Conservation (phyloP, 2,329 filamentous ascomycete species). For the Penicillium sp. region DNA sequence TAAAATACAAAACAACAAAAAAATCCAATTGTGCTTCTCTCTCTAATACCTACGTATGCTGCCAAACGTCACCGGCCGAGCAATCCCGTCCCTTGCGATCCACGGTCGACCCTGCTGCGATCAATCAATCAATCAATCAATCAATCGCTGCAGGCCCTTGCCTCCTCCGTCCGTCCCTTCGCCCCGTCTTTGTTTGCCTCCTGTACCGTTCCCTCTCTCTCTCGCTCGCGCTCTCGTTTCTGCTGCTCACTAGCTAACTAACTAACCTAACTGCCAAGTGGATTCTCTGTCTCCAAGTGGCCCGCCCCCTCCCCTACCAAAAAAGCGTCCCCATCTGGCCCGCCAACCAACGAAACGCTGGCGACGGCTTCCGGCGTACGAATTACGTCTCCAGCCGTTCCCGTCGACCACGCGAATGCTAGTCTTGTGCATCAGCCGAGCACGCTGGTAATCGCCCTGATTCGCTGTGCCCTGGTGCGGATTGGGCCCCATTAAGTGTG, state of each 20-base stretch:
- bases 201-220: not conserved
- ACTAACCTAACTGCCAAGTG: not conserved
- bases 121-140: no score
- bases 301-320: conserved; percentile 7
- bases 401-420: conserved; percentile 16
- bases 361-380: conserved; percentile 11
- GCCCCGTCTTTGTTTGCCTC: conserved; percentile 10
- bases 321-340: conserved; percentile 6
- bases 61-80: not conserved
- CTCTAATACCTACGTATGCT: conserved; percentile 1
- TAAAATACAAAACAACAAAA: not conserved
- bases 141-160: conserved; percentile 13
- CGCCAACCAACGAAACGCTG: conserved; percentile 8
- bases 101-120: conserved; percentile 5
- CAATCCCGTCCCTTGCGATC: conserved; percentile 13
- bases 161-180: conserved; percentile 6
- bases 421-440: conserved; percentile 16
- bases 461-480: conserved; percentile 14
- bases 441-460: conserved; percentile 14
- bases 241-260: no score
- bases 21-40: no score
- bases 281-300: conserved; percentile 6
- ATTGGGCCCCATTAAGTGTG: conserved; percentile 12
- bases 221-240: not conserved
- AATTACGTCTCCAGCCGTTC: conserved; percentile 17